Conservation (phyloP, 306 rosid species). For the Sicyos edulis region DNA sequence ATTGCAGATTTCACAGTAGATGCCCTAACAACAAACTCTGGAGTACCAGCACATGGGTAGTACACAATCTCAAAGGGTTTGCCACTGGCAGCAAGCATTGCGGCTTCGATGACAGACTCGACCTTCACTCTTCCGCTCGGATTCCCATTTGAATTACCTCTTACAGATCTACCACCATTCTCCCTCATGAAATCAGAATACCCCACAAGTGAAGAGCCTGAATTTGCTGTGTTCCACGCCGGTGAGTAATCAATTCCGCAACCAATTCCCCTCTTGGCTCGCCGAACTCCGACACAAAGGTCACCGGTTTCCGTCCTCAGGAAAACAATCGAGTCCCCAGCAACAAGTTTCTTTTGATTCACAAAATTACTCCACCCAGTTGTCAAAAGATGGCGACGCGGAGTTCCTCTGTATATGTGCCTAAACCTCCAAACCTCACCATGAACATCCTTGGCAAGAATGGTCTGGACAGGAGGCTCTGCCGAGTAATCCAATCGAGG, state of each 20-base stretch:
- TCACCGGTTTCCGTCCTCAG: slow-evolving; percentile 79
- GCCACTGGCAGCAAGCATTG: slow-evolving; percentile 59
- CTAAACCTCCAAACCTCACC: slow-evolving; percentile 89
- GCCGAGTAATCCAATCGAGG: too few relatives aligned
- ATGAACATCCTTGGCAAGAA: slow-evolving; percentile 81
- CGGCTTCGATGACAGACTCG: slow-evolving; percentile 69
- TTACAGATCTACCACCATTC: neutral
- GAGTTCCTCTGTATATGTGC: slow-evolving; percentile 96
- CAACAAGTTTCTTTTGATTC: slow-evolving; percentile 90
- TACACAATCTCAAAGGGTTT: slow-evolving; percentile 76
- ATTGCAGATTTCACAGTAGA: slow-evolving; percentile 58
- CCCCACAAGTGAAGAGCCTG: slow-evolving; percentile 37
- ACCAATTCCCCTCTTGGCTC: slow-evolving; percentile 88
- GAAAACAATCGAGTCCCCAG: slow-evolving; percentile 91
- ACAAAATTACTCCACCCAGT: slow-evolving; percentile 99
- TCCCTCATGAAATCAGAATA: slow-evolving; percentile 24
- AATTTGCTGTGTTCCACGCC: slow-evolving; percentile 42
- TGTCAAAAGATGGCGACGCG: slow-evolving; percentile 89
- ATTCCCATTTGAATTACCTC: slow-evolving; percentile 32
- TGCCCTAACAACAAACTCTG: slow-evolving; percentile 83
- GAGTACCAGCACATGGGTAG: slow-evolving; percentile 78
- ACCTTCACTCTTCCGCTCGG: slow-evolving; percentile 38
- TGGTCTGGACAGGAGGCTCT: slow-evolving; percentile 16
- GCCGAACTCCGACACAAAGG: slow-evolving; percentile 87
- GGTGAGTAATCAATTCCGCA: slow-evolving; percentile 53